Evolutionary conservation across 2,329 filamentous ascomycete genomes (phyloP).

Genomic region (Endocalyx cinctus): DNA sequence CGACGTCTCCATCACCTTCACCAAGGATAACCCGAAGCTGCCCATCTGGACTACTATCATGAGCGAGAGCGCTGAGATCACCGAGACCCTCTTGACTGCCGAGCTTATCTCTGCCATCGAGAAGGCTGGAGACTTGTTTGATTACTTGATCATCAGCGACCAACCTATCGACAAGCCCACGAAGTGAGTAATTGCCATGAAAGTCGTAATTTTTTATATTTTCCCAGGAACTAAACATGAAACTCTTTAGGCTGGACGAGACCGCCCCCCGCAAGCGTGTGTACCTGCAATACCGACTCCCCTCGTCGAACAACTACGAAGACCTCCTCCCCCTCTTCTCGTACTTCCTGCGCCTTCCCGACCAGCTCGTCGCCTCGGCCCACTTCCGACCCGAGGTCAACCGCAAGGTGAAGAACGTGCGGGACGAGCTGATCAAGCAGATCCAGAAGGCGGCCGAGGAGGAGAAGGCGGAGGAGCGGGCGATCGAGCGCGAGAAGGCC

Average conservation of each 20-base stretch:
- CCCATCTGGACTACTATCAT: constrained; percentile 89
- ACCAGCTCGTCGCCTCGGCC: constrained; percentile 68
- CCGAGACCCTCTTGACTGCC: constrained; percentile 78
- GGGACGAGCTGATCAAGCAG: constrained; percentile 75
- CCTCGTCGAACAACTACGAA: constrained; percentile 58
- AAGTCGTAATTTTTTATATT: too few relatives aligned
- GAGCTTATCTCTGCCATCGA: constrained; percentile 79
- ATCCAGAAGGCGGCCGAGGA: constrained; percentile 78
- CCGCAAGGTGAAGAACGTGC: constrained; percentile 74
- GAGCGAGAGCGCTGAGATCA: constrained; percentile 95
- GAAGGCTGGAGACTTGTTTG: constrained; percentile 72
- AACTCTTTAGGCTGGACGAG: constrained; percentile 63
- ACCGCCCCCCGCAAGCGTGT: constrained; percentile 81
- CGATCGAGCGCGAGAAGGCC: constrained; percentile 64
- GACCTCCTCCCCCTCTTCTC: constrained; percentile 69
- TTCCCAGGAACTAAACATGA: neutral
- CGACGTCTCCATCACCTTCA: constrained; percentile 86
- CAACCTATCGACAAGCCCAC: constrained; percentile 82
- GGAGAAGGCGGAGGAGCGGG: constrained; percentile 73
- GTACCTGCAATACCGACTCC: constrained; percentile 70
- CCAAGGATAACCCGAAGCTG: constrained; percentile 88
- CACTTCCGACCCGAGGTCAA: constrained; percentile 89
- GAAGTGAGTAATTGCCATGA: constrained; percentile 59
- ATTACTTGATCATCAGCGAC: constrained; percentile 85
- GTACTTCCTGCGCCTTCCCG: constrained; percentile 79